These are phyloP conservation scores for Artomyces pyxidatus DNA, from an alignment of 768 basidiomycete species.

Conservation along the genomic window DNA sequence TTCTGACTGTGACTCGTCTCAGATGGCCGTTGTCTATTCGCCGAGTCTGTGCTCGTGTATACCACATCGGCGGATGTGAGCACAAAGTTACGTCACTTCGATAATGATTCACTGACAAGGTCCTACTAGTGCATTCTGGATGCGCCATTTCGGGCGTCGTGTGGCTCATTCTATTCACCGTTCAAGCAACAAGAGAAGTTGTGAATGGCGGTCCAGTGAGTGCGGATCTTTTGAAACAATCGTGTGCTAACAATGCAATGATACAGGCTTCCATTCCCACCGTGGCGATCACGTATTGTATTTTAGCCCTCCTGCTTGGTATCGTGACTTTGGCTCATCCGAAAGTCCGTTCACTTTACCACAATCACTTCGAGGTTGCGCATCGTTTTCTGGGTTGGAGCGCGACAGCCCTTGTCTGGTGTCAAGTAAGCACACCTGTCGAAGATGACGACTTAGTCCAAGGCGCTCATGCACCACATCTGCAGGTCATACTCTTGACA, in stretches of 20 bases:
- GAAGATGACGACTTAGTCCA: too few species aligned
- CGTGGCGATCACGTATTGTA: slow-evolving; percentile 42
- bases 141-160: slow-evolving; percentile 44
- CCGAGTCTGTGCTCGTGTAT: slow-evolving; percentile 45
- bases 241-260: slow-evolving; percentile 15
- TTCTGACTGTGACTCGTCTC: slow-evolving; percentile 8
- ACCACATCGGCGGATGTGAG: slow-evolving; percentile 46
- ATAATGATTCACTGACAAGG: not conserved
- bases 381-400: slow-evolving; percentile 55
- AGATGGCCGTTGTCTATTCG: slow-evolving; percentile 52
- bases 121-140: slow-evolving; percentile 42
- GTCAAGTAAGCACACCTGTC: slow-evolving; percentile 31
- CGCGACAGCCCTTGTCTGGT: slow-evolving; percentile 44
- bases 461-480: not conserved
- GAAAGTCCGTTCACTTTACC: slow-evolving; percentile 34
- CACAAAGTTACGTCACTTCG: not conserved
- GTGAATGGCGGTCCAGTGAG: slow-evolving; percentile 29
- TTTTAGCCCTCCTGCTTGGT: slow-evolving; percentile 37
- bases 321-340: slow-evolving; percentile 49
- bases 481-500: slow-evolving; percentile 39
- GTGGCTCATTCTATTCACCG: slow-evolving; percentile 45
- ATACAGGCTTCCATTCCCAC: slow-evolving; percentile 37
- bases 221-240: slow-evolving; percentile 15
- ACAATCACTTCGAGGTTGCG: slow-evolving; percentile 46
- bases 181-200: slow-evolving; percentile 43